phyloP scores from a whole-genome alignment of 495 filamentous ascomycete genomes.

The Halenospora varia region DNA sequence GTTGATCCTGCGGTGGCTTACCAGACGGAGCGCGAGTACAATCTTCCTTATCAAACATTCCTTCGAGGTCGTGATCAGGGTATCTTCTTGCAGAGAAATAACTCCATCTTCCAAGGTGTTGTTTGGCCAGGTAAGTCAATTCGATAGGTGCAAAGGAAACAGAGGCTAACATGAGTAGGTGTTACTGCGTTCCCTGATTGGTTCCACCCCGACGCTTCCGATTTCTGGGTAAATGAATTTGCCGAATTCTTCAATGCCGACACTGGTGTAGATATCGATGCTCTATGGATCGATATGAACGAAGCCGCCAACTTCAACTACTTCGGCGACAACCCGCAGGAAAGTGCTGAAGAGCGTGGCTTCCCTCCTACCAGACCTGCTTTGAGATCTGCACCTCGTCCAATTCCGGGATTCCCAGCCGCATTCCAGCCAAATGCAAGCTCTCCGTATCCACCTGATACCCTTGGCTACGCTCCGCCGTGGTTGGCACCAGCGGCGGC shows the following conservation, averaged over 20 bases:
- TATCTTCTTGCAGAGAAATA: slow-evolving; percentile 63
- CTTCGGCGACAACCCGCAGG: slow-evolving; percentile 64
- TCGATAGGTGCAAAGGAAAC: neutral
- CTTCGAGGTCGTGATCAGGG: slow-evolving; percentile 49
- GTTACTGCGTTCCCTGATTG: slow-evolving; percentile 78
- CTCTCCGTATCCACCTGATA: slow-evolving; percentile 4
- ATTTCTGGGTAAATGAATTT: slow-evolving; percentile 74
- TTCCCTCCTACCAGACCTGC: slow-evolving; percentile 63
- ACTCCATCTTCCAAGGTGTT: slow-evolving; percentile 67
- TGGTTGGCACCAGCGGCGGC: slow-evolving; percentile 5
- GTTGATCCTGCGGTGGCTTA: slow-evolving; percentile 76
- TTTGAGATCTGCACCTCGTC: slow-evolving; percentile 54
- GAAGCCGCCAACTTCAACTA: slow-evolving; percentile 56
- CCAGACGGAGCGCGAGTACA: neutral
- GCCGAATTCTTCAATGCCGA: slow-evolving; percentile 58
- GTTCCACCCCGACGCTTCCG: slow-evolving; percentile 63
- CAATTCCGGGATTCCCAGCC: slow-evolving; percentile 65
- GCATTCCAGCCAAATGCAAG: slow-evolving; percentile 58
- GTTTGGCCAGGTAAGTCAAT: slow-evolving; percentile 69
- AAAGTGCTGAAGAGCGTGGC: slow-evolving; percentile 44
- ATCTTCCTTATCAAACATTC: neutral
- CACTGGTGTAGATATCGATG: slow-evolving; percentile 74
- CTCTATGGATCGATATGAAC: slow-evolving; percentile 85
- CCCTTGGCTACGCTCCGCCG: slow-evolving; percentile 1
- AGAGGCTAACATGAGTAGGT: neutral